A percentile compares a stretch with the other conserved stretches of the same genome.
Conservation (phyloP, 495 filamentous ascomycete species). For the Podospora anserina region DNA sequence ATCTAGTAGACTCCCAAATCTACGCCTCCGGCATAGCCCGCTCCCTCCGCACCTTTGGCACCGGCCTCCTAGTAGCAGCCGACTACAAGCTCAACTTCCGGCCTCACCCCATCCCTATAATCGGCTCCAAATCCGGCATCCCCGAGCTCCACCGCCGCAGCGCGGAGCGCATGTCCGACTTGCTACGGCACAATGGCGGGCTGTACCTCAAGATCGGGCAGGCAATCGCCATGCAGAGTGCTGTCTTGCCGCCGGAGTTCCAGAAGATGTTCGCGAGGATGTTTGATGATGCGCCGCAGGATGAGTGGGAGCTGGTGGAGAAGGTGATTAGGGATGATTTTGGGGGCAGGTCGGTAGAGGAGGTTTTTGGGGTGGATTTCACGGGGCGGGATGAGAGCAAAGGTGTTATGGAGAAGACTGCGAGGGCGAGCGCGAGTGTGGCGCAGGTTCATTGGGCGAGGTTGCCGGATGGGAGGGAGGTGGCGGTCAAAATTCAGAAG, state of each 20-base stretch:
- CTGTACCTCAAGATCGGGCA: conserved; percentile 97
- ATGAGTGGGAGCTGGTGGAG: conserved; percentile 85
- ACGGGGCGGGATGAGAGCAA: conserved; percentile 51
- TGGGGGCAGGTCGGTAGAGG: conserved; percentile 70
- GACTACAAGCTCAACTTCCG: conserved; percentile 98
- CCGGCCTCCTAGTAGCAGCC: conserved; percentile 74
- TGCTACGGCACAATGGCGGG: conserved; percentile 83
- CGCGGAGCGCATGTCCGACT: conserved; percentile 73
- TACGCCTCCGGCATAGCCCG: conserved; percentile 77
- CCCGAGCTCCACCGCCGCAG: conserved; percentile 72
- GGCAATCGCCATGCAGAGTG: conserved; percentile 97
- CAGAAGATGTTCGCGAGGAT: conserved; percentile 92
- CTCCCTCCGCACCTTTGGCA: conserved; percentile 74
- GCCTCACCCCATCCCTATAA: conserved; percentile 55
- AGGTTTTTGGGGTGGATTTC: conserved; percentile 86
- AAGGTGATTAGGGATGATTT: conserved; percentile 86
- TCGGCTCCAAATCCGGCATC: conserved; percentile 60
- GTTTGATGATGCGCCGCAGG: conserved; percentile 98
- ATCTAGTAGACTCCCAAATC: conserved; percentile 64
- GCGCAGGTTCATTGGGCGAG: conserved; percentile 96
- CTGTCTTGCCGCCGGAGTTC: conserved; percentile 87
- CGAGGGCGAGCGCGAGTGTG: conserved; percentile 84
- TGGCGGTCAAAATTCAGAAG: conserved; percentile 96
- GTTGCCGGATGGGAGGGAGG: conserved; percentile 76
- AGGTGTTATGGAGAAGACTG: conserved; percentile 85